phyloP scores from a whole-genome alignment of 352 stramenopile genomes.

The Blastocystis sp. region DNA sequence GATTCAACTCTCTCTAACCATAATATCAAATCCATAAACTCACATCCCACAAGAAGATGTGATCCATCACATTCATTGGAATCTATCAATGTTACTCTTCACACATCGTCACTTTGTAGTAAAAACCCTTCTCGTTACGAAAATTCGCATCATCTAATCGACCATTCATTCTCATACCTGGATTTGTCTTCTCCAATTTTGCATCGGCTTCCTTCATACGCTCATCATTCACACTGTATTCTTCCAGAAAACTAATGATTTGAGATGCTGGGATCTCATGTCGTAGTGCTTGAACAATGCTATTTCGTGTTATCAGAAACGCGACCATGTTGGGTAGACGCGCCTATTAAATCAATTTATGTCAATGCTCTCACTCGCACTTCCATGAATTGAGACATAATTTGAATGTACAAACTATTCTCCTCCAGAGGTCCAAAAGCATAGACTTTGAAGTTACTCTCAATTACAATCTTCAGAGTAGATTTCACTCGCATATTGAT shows the following conservation, averaged over 20 bases:
- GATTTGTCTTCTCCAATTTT: conserved; percentile 39
- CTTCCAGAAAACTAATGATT: conserved; percentile 45
- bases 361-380: background rate
- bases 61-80: conserved; percentile 56
- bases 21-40: background rate
- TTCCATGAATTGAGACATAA: conserved; percentile 51
- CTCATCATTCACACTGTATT: conserved; percentile 35
- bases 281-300: conserved; percentile 29
- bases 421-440: conserved; percentile 20
- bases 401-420: conserved; percentile 25
- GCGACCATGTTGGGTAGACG: conserved; percentile 50
- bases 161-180: background rate
- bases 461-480: conserved; percentile 24
- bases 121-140: conserved; percentile 9
- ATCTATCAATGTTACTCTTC: background rate
- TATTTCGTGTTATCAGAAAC: conserved; percentile 52
- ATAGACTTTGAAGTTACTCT: conserved; percentile 49
- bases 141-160: conserved; percentile 36
- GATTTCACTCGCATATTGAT: background rate
- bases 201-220: conserved; percentile 30
- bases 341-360: background rate
- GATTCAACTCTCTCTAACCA: conserved; percentile 47
- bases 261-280: conserved; percentile 55
- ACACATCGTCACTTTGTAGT: background rate
- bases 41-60: conserved; percentile 61